Evolutionary conservation across 306 rosid genomes (phyloP).

Genomic region (Trichosanthes cucumerina): DNA sequence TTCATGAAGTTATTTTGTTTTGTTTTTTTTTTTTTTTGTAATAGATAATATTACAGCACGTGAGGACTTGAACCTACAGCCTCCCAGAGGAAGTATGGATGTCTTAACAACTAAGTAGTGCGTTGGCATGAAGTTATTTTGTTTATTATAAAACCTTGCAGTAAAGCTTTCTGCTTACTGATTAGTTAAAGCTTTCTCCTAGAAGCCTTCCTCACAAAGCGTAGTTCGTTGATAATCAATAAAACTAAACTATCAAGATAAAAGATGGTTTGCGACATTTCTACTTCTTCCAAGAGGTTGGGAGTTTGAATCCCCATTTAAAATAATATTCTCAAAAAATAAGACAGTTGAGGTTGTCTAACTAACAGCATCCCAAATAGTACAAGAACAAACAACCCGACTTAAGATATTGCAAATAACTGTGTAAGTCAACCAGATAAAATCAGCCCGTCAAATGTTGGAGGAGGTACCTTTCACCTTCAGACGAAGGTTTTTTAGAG

Average conservation of each 20-base stretch:
- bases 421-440: background rate
- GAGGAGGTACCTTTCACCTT: constrained; percentile 64
- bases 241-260: background rate
- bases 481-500: constrained; percentile 52
- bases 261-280: background rate
- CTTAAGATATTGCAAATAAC: background rate
- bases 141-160: background rate
- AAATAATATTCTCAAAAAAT: background rate
- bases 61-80: background rate
- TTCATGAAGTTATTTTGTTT: background rate
- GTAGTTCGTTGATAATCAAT: background rate
- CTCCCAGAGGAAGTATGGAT: background rate
- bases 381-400: background rate
- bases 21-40: background rate
- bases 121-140: background rate
- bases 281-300: background rate
- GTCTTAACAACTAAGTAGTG: background rate
- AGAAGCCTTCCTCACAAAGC: background rate
- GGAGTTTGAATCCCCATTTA: background rate
- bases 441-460: background rate
- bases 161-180: background rate
- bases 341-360: background rate
- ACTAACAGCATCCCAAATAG: background rate
- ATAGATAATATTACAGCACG: background rate
- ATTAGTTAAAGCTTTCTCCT: background rate